These are phyloP conservation scores for Naganishia vaughanmartiniae DNA, from an alignment of 768 basidiomycete genomes.

Conservation along the genomic window DNA sequence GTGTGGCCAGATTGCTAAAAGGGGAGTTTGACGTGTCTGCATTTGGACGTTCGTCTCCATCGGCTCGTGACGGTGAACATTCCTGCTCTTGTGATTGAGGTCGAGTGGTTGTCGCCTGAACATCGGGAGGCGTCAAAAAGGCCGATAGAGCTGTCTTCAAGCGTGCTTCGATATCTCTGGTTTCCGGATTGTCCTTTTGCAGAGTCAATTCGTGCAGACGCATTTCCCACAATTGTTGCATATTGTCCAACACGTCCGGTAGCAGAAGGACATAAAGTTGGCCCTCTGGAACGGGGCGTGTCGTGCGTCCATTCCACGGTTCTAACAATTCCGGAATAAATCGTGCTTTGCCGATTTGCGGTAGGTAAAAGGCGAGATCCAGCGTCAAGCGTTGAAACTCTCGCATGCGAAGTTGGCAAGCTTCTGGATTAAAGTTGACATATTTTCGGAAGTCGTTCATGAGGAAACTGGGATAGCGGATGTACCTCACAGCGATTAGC, in stretches of 20 bases:
- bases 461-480: neutral
- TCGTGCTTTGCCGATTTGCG: constrained; percentile 18
- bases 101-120: neutral
- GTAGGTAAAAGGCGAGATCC: constrained; percentile 20
- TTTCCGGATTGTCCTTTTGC: neutral
- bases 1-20: no score
- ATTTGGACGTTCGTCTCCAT: neutral
- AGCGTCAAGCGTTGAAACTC: constrained; percentile 1
- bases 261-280: constrained; percentile 12
- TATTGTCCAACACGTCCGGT: constrained; percentile 19
- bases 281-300: neutral
- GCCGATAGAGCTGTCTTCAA: constrained; percentile 6
- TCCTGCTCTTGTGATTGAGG: neutral
- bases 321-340: constrained; percentile 1
- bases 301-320: constrained; percentile 12
- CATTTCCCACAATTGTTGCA: constrained; percentile 11
- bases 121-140: constrained; percentile 3
- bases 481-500: neutral
- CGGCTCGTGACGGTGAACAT: neutral
- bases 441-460: constrained; percentile 4
- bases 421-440: neutral
- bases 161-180: constrained; percentile 9
- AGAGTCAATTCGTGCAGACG: neutral
- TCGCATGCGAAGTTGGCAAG: constrained; percentile 9
- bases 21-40: neutral